A percentile compares a stretch with the other conserved stretches of the same genome.
These are phyloP conservation scores for Ophiocordyceps unilateralis DNA, from an alignment of 2,329 filamentous ascomycete genomes.

Conservation along the genomic window DNA sequence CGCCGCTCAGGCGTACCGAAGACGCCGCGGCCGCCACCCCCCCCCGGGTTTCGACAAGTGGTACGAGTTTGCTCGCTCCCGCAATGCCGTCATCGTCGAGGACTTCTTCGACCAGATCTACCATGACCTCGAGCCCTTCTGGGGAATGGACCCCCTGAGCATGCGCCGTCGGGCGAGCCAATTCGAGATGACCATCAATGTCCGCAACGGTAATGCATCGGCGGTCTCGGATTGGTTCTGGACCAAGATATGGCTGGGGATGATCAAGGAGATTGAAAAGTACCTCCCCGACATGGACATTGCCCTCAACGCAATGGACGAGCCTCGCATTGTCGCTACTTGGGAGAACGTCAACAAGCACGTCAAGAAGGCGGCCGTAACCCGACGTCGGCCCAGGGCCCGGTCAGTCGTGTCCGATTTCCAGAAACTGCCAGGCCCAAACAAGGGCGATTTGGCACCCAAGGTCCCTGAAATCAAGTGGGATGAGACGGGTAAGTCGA, in stretches of 20 bases:
- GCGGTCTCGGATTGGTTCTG: constrained; percentile 24
- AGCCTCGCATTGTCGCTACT: constrained; percentile 41
- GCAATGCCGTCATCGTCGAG: constrained; percentile 38
- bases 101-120: constrained; percentile 49
- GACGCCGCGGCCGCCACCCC: constrained; percentile 39
- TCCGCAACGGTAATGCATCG: constrained; percentile 25
- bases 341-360: constrained; percentile 36
- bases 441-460: constrained; percentile 16
- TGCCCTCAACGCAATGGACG: constrained; percentile 47
- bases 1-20: constrained; percentile 37
- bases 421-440: constrained; percentile 21
- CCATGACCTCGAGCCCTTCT: constrained; percentile 43
- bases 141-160: constrained; percentile 31
- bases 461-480: constrained; percentile 24
- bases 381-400: constrained; percentile 16
- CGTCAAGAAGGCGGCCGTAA: constrained; percentile 27
- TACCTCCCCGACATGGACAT: constrained; percentile 48
- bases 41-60: constrained; percentile 47
- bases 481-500: constrained; percentile 30
- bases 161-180: constrained; percentile 20
- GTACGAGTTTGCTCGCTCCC: constrained; percentile 34
- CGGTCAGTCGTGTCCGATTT: constrained; percentile 26
- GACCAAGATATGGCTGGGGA: constrained; percentile 28
- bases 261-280: constrained; percentile 34
- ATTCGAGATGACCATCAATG: constrained; percentile 27